Evolutionary conservation across 352 stramenopile genomes (phyloP).

Genomic region (Hyaloperonospora brassicae): DNA sequence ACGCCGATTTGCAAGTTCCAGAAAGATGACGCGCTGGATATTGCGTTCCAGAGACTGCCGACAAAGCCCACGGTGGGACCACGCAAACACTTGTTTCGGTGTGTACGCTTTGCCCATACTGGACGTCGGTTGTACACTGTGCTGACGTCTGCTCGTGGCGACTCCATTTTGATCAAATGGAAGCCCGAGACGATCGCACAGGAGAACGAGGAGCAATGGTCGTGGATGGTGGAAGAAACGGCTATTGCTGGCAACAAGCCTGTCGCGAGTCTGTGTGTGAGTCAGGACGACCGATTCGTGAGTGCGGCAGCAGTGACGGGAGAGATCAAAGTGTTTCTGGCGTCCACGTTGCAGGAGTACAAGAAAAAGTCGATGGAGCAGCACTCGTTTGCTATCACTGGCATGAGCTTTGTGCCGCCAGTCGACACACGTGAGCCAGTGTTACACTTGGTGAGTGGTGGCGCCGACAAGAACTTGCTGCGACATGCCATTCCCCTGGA

Average conservation of each 20-base stretch:
- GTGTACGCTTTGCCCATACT: slow-evolving; percentile 63
- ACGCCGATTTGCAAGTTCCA: slow-evolving; percentile 59
- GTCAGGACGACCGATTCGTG: slow-evolving; percentile 62
- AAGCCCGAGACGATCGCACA: slow-evolving; percentile 59
- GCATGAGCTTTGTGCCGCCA: slow-evolving; percentile 56
- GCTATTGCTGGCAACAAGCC: slow-evolving; percentile 61
- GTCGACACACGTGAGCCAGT: slow-evolving; percentile 27
- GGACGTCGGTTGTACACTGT: slow-evolving; percentile 66
- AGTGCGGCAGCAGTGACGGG: slow-evolving; percentile 62
- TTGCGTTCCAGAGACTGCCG: slow-evolving; percentile 44
- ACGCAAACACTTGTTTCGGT: slow-evolving; percentile 76
- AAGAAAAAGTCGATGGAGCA: slow-evolving; percentile 45
- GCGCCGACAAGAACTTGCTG: slow-evolving; percentile 68
- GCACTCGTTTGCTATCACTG: slow-evolving; percentile 78
- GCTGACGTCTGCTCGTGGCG: slow-evolving; percentile 59
- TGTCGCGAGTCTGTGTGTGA: slow-evolving; percentile 72
- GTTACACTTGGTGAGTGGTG: slow-evolving; percentile 57
- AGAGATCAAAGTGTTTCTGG: slow-evolving; percentile 58
- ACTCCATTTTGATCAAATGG: slow-evolving; percentile 80
- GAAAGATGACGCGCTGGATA: slow-evolving; percentile 67
- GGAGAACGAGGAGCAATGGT: slow-evolving; percentile 60
- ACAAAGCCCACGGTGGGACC: slow-evolving; percentile 33
- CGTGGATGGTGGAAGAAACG: slow-evolving; percentile 45
- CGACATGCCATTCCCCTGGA: slow-evolving; percentile 54
- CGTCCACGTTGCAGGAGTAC: slow-evolving; percentile 42